phyloP scores from a whole-genome alignment of 225 moss, liverwort and hornwort genomes.

The Ulota crispa region DNA sequence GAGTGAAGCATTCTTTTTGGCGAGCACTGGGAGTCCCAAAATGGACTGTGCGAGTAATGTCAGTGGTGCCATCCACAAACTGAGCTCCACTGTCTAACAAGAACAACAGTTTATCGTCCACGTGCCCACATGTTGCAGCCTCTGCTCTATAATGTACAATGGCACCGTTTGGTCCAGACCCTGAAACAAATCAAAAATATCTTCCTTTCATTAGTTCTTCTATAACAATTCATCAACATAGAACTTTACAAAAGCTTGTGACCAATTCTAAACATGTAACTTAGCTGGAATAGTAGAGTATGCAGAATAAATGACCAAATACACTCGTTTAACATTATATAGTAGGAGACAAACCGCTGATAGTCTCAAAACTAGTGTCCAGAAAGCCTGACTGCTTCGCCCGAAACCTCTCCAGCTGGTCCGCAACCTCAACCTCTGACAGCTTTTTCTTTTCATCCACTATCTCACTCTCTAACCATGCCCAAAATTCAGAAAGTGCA shows the following conservation, averaged over 20 bases:
- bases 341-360: constrained; percentile 59
- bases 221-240: background rate
- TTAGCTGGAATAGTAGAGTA: background rate
- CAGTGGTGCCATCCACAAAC: constrained; percentile 96
- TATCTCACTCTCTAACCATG: constrained; percentile 81
- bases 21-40: constrained; percentile 79
- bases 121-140: constrained; percentile 73
- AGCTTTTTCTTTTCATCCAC: constrained; percentile 57
- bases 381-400: constrained; percentile 91
- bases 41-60: constrained; percentile 97
- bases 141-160: constrained; percentile 97
- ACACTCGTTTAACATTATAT: background rate
- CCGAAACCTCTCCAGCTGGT: constrained; percentile 77
- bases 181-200: constrained; percentile 33
- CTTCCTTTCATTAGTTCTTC: background rate
- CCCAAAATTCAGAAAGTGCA: constrained; percentile 85
- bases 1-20: constrained; percentile 89
- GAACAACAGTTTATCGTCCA: constrained; percentile 69
- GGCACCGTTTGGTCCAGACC: constrained; percentile 95
- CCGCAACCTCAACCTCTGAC: constrained; percentile 93
- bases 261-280: background rate
- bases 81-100: constrained; percentile 96
- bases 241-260: background rate
- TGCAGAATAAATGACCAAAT: background rate
- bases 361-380: constrained; percentile 97